phyloP scores from a whole-genome alignment of 2,329 filamentous ascomycete species.

The Basipetospora chlamydospora region DNA sequence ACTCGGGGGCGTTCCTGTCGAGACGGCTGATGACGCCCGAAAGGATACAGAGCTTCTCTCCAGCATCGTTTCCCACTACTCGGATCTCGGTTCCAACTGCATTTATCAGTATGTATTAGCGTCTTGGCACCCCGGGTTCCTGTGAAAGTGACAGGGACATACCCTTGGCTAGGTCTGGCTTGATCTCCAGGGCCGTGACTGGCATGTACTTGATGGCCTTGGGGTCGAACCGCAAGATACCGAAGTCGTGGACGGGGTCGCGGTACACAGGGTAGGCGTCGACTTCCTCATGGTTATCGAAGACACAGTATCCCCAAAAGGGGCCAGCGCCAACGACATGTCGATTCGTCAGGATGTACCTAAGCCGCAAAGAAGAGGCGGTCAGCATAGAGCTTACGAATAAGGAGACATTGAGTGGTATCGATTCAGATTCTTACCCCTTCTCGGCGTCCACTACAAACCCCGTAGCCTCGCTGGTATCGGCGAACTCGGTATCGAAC shows the following conservation, averaged over 20 bases:
- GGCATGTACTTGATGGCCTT: slow-evolving; percentile 96
- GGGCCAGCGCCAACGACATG: slow-evolving; percentile 92
- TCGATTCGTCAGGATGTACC: slow-evolving; percentile 72
- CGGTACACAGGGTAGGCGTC: slow-evolving; percentile 95
- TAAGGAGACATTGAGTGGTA: too few relatives aligned
- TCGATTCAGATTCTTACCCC: slow-evolving; percentile 48
- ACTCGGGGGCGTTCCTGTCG: slow-evolving; percentile 93
- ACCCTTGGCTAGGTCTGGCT: slow-evolving; percentile 70
- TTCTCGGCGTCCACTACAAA: slow-evolving; percentile 93
- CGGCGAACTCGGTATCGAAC: slow-evolving; percentile 90
- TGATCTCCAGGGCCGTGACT: slow-evolving; percentile 61
- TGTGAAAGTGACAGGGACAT: slow-evolving; percentile 10
- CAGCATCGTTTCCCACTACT: slow-evolving; percentile 95
- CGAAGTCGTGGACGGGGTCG: slow-evolving; percentile 96
- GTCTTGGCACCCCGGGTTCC: too few relatives aligned
- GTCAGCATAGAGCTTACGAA: too few relatives aligned
- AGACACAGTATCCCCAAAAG: slow-evolving; percentile 96
- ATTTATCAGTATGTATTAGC: background rate
- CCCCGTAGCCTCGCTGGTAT: slow-evolving; percentile 90
- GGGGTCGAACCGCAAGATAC: slow-evolving; percentile 90
- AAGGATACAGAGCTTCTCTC: slow-evolving; percentile 94
- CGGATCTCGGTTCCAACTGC: slow-evolving; percentile 81
- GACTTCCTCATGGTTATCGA: slow-evolving; percentile 96
- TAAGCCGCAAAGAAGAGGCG: too few relatives aligned
- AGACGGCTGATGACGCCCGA: slow-evolving; percentile 94